Base-by-base conservation (phyloP, 2,329 filamentous ascomycete species). In the Curvularia spicifera region DNA sequence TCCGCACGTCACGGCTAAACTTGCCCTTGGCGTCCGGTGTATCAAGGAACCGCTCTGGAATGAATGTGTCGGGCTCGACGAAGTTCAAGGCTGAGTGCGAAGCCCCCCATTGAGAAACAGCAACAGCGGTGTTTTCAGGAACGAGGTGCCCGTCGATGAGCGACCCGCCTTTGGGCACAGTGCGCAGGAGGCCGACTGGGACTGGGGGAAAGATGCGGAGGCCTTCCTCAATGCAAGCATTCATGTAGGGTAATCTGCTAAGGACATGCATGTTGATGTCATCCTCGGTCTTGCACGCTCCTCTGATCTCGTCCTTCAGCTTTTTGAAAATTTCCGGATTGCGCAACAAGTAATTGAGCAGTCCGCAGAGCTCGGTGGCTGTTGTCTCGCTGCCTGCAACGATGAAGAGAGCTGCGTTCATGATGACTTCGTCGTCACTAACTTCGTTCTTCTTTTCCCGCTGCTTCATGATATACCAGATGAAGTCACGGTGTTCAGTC, bases 171-270 rank as follows among this genome's bases (percentile, higher is more conserved):
- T 71, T 65, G 6, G 76, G 74, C 0, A 75, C 71, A 5, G 69
- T 66, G 5, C 78, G 72, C 13, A 78, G 66, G 18, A 80, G 71
- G 6, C 79, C 77, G 26, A 74, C 73, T 5, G 79, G 75, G 4
- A 82, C 76, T 0, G 81, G 80, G 1, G 81, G 80, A 62, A 79
- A 80, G 51, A 81, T 76, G 7, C 81, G 73, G 5, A 83, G 68
- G 1, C 74, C 78, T 67, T 84, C 81, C 51, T 80, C 77, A 12
- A 83, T 72, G 55, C 79, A 79, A 4, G 80, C 80, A 39, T 78
- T 73, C 56, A 82, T 70, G 60, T 81, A 83, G 1, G 71, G 68
- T 13, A 79, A 61, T 18, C 39, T 58, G 5, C 58, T 59, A 0
- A 73, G 62, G 7, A 69, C 57, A 33, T 75, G 68, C 67, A 74